Conservation (phyloP, 257 asterid species). For the Catharanthus roseus region DNA sequence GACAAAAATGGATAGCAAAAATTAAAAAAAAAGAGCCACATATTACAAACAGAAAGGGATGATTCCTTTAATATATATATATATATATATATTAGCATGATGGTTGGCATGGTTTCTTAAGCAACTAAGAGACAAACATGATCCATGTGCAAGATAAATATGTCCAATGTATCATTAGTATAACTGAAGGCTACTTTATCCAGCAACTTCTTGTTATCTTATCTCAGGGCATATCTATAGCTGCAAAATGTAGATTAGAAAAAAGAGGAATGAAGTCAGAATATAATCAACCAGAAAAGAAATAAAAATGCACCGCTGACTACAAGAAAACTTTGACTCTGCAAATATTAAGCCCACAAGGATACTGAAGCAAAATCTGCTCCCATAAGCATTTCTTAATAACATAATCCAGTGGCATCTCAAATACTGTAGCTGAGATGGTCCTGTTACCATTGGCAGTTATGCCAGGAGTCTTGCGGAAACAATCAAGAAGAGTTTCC, state of each 20-base stretch:
- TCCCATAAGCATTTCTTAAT: slow-evolving; percentile 71
- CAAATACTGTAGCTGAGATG: slow-evolving; percentile 50
- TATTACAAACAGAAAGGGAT: neutral
- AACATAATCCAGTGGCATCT: slow-evolving; percentile 87
- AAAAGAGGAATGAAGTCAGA: neutral
- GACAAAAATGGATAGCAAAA: slow-evolving; percentile 20
- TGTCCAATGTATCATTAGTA: too few species aligned
- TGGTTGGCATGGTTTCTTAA: neutral
- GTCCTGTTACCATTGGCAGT: slow-evolving; percentile 28
- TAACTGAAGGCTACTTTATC: too few species aligned
- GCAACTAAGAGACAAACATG: neutral
- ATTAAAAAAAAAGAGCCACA: neutral
- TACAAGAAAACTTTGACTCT: neutral
- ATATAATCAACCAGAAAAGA: neutral
- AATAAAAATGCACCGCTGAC: too few species aligned
- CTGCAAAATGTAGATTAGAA: neutral
- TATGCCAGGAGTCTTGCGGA: slow-evolving; percentile 31
- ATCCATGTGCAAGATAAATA: too few species aligned
- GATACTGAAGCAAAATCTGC: slow-evolving; percentile 96
- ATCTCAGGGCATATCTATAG: neutral
- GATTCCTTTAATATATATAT: neutral
- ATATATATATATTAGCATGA: too few species aligned
- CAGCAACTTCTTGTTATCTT: too few species aligned
- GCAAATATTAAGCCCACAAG: slow-evolving; percentile 20
- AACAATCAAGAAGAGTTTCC: slow-evolving; percentile 73